These are phyloP conservation scores for Debaryomyces psychrophilus DNA, from an alignment of 1,139 yeast genomes.

Conservation along the genomic window DNA sequence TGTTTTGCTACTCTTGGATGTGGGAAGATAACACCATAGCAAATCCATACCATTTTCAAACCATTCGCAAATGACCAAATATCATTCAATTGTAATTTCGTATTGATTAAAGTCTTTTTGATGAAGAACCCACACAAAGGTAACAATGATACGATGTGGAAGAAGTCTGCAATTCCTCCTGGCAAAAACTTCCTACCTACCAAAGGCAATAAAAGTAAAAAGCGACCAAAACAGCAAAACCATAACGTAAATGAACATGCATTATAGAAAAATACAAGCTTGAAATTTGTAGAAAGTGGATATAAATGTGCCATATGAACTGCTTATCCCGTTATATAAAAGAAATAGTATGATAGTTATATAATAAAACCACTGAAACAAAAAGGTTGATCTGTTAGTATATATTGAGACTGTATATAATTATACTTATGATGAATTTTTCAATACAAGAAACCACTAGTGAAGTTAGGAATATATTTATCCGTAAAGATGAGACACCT, in stretches of 20 bases:
- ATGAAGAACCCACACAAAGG: conserved; percentile 36
- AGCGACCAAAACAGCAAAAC: conserved; percentile 55
- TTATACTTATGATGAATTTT: not conserved
- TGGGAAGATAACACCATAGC: conserved; percentile 49
- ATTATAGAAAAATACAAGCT: conserved; percentile 40
- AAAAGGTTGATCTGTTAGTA: conserved; percentile 5
- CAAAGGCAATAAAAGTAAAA: conserved; percentile 56
- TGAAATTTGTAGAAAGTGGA: conserved; percentile 37
- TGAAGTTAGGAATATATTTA: not conserved
- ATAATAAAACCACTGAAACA: not conserved
- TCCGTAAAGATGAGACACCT: conserved; percentile 3
- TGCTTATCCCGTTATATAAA: not conserved
- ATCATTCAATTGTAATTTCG: conserved; percentile 17
- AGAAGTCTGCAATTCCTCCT: conserved; percentile 71
- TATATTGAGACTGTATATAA: conserved; percentile 1
- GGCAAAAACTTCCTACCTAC: conserved; percentile 66
- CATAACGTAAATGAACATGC: conserved; percentile 48
- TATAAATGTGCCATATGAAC: conserved; percentile 33
- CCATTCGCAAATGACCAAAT: conserved; percentile 37
- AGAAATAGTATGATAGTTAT: not conserved
- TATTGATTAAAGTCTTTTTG: conserved; percentile 22
- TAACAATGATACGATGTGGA: conserved; percentile 45
- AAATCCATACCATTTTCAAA: conserved; percentile 42
- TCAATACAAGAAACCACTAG: not conserved
- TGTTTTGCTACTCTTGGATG: conserved; percentile 55